Base-by-base conservation (phyloP, 805 yeast species). In the Nakazawaea anatomiae region DNA sequence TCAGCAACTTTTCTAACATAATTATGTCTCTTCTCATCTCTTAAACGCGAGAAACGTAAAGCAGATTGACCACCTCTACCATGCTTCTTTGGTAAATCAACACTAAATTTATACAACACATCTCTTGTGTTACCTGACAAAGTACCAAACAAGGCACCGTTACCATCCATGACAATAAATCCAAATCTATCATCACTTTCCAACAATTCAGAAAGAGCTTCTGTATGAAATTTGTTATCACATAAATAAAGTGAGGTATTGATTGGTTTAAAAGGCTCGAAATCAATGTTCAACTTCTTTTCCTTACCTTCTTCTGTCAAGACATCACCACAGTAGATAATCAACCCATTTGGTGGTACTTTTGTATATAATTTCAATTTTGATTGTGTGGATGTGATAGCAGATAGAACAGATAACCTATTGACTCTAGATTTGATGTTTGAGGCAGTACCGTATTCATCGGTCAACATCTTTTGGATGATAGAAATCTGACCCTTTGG, bases 11-110 rank as follows among this genome's bases (percentile, higher is more conserved):
- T 94, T 73, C 99, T 83, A 55, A 94, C 95, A 73, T 94, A 94
- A 70, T 94, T 94, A 72, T 94, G 99, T 77, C 99, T 89, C 71
- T 94, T 94, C 73, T 94, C 99, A 62, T 94, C 99, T 80, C 99
- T 87, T 70, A 94, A 79, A 79, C 99, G 91, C 29, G 97, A 85
- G 77, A 94, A 94, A 89, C 99, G 98, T 60, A 94, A 68, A 43
- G 99, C 99, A 56, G 99, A 94, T 76, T 94, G 99, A 86, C 99
- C 99, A 87, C 99, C 99, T 80, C 99, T 87, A 65, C 99, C 99
- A 78, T 94, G 99, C 89, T 94, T 94, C 77, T 94, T 94, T 62
- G 99, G 99, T 62, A 94, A 77, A 71, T 94, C 99, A 51, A 94
- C 99, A 1, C 90, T 87, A 73, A 94, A 94, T 72, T 94, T 94